Conservation (phyloP, 768 basidiomycete species). For the Coprinopsis sp. region DNA sequence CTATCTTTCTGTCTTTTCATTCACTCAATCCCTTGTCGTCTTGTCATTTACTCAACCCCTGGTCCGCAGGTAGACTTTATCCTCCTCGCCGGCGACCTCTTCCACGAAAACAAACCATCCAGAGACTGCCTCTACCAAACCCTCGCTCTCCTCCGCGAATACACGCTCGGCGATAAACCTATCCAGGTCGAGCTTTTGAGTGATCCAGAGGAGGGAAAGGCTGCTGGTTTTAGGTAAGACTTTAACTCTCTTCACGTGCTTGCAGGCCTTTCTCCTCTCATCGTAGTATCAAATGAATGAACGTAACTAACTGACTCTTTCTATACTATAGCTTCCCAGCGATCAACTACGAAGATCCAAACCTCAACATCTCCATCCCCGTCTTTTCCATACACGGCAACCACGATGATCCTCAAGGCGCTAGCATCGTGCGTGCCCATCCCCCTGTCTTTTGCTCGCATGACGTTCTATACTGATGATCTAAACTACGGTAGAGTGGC, state of each 20-base stretch:
- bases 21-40: conserved; percentile 6
- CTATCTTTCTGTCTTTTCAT: background rate
- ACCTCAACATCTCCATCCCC: conserved; percentile 92
- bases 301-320: too few species aligned
- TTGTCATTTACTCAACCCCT: conserved; percentile 2
- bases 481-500: conserved; percentile 61
- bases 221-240: conserved; percentile 80
- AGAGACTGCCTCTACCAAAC: conserved; percentile 86
- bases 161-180: conserved; percentile 83
- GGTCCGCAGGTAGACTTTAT: conserved; percentile 91
- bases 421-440: conserved; percentile 64
- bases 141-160: conserved; percentile 85
- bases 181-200: conserved; percentile 89
- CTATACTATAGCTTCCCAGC: conserved; percentile 84
- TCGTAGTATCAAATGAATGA: background rate
- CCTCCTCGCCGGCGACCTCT: conserved; percentile 91
- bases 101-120: conserved; percentile 96
- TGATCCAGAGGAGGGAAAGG: conserved; percentile 88
- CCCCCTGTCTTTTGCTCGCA: background rate
- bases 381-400: conserved; percentile 99
- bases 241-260: conserved; percentile 16
- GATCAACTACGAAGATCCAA: conserved; percentile 94
- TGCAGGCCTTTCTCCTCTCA: background rate
- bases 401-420: conserved; percentile 98
- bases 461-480: background rate